These are phyloP conservation scores for Clathrus columnatus DNA, from an alignment of 768 basidiomycete species.

Conservation along the genomic window DNA sequence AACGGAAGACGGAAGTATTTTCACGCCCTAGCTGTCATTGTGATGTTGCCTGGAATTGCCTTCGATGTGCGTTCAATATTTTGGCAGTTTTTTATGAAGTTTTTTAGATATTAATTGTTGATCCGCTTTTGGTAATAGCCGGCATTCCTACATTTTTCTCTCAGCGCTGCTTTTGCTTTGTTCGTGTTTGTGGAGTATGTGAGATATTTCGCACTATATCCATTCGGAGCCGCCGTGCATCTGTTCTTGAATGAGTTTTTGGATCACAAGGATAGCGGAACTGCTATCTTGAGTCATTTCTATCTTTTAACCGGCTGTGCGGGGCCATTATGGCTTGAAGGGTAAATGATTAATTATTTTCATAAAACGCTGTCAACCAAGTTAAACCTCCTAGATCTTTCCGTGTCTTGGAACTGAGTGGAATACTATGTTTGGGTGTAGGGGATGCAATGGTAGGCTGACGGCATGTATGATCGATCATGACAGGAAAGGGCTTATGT, in stretches of 20 bases:
- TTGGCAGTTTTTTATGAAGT: background rate
- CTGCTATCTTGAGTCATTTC: constrained; percentile 95
- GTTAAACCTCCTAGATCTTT: constrained; percentile 34
- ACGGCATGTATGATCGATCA: background rate
- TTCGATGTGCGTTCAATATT: constrained; percentile 62
- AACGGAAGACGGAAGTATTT: constrained; percentile 96
- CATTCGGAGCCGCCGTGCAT: constrained; percentile 87
- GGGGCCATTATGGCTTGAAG: constrained; percentile 90
- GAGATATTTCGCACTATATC: constrained; percentile 97
- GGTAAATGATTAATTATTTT: constrained; percentile 45
- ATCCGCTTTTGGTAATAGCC: constrained; percentile 46
- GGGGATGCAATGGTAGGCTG: constrained; percentile 85
- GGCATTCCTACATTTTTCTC: constrained; percentile 90
- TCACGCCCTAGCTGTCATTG: constrained; percentile 88
- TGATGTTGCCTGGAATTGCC: constrained; percentile 93
- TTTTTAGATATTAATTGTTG: too few relatives aligned
- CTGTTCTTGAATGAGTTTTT: constrained; percentile 97
- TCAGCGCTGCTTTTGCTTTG: constrained; percentile 88
- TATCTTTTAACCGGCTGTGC: constrained; percentile 95
- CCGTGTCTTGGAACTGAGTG: constrained; percentile 62
- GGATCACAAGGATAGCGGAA: constrained; percentile 90
- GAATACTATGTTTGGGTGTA: constrained; percentile 80
- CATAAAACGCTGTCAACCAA: background rate
- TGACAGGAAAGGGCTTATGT: constrained; percentile 3
- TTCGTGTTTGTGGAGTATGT: constrained; percentile 97